Base-by-base conservation (phyloP, 495 filamentous ascomycete species). In the Hypoxylon lienhwacheense region DNA sequence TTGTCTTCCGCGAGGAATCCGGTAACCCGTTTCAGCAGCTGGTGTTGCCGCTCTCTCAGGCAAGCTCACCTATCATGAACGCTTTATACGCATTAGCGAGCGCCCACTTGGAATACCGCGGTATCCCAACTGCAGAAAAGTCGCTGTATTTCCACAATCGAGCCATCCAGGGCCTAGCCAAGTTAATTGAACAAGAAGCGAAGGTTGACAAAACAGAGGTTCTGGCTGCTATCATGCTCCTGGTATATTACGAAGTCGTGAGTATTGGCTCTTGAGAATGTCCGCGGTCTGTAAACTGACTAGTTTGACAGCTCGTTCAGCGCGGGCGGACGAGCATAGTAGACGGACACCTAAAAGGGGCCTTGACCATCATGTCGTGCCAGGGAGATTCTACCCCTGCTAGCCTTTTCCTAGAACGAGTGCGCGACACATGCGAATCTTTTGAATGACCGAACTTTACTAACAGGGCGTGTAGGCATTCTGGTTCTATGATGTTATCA, bases 221-320 rank as follows among this genome's bases (percentile, higher is more conserved):
- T 10, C 64, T 85, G 14, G 81, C 80, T 2, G 79, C 80, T 7
- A 81, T 85, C 36, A 84, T 85, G 65, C 71, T 85, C 19, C 65
- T 85, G 1, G 72, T 85, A 12, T 85, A 85, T 63, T 85, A 84
- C 47, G 82, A 85, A 75, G 77, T 80, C 21, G 81, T 81, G 47
- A 71, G 80, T 70, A 10, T 32, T 8, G 11, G 20, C 17, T 6
- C 6, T 31, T 7, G 11, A 3, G 2, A 11, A 20, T 11, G n/a
- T 34, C 5, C 7, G 20, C 19, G 28, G 11, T 15, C 4, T n/a
- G 10, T 15, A 4, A 35, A 28, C 40, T 60, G 11, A 54, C 33
- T 14, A 25, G 29, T 5, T 7, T 43, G 33, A n/a, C 39, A 85
- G 81, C 78, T 85, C 15, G 82, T 85, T 20, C 79, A 82, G 63